Percentiles rank a stretch among this genome's conserved stretches.
These are phyloP conservation scores for Suillus luteus DNA, from an alignment of 768 basidiomycete genomes.

Conservation along the genomic window DNA sequence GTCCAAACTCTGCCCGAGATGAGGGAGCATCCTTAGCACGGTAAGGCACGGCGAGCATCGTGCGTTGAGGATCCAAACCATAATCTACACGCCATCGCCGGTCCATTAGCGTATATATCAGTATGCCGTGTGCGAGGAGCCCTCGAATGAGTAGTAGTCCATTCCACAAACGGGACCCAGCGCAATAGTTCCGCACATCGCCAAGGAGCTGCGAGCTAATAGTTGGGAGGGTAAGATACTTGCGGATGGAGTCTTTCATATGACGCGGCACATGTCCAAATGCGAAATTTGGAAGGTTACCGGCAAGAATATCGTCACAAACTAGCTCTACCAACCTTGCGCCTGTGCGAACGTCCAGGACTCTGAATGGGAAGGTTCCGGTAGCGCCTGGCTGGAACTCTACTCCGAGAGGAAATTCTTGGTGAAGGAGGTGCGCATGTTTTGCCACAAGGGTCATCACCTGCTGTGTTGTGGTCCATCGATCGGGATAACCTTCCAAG, in stretches of 20 bases:
- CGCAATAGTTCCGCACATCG: conserved; percentile 17
- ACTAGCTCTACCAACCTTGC: neutral
- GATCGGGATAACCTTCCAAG: conserved; percentile 41
- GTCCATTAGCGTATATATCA: conserved; percentile 39
- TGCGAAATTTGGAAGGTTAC: conserved; percentile 18
- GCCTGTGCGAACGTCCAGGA: conserved; percentile 10
- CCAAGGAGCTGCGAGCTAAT: conserved; percentile 8
- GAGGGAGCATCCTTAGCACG: conserved; percentile 55
- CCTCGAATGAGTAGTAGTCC: conserved; percentile 47
- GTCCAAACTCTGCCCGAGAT: conserved; percentile 49
- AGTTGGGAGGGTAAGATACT: conserved; percentile 26
- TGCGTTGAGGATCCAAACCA: conserved; percentile 44
- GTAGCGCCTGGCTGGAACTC: neutral
- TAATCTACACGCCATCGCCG: conserved; percentile 55
- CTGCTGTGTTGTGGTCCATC: conserved; percentile 44
- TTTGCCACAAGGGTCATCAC: conserved; percentile 32
- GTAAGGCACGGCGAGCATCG: conserved; percentile 53
- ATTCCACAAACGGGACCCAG: conserved; percentile 32
- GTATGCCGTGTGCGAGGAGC: conserved; percentile 42
- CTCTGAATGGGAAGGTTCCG: conserved; percentile 13
- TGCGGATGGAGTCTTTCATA: conserved; percentile 20
- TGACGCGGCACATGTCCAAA: conserved; percentile 22
- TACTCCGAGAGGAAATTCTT: conserved; percentile 10
- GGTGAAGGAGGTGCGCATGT: conserved; percentile 4
- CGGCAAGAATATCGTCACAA: conserved; percentile 21